Conservation (phyloP, 2,329 filamentous ascomycete genomes). For the Clonostachys byssicola region DNA sequence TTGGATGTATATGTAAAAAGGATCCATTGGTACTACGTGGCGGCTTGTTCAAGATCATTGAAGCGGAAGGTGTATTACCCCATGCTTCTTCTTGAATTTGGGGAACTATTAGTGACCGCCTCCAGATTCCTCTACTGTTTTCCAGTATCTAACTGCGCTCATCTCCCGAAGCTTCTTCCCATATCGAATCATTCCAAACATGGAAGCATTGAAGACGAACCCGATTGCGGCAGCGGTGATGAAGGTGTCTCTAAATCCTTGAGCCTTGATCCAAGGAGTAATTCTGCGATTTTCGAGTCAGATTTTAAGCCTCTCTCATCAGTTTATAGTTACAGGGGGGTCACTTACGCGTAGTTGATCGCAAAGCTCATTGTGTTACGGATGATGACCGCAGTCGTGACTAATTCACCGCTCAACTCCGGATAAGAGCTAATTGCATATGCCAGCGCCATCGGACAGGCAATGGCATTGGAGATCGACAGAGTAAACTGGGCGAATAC, state of each 20-base stretch:
- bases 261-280: neutral
- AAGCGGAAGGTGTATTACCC: no score
- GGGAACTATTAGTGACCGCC: neutral
- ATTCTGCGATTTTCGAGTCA: neutral
- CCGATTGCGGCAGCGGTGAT: neutral
- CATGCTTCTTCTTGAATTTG: neutral
- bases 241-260: neutral
- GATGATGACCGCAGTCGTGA: slow-evolving; percentile 32
- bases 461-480: slow-evolving; percentile 23
- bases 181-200: neutral
- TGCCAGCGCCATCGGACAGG: slow-evolving; percentile 27
- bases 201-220: neutral
- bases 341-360: slow-evolving; percentile 19
- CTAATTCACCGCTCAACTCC: slow-evolving; percentile 30
- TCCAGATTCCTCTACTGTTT: neutral
- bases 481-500: slow-evolving; percentile 31
- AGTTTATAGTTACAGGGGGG: no score
- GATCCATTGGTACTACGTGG: no score
- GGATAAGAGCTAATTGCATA: slow-evolving; percentile 35
- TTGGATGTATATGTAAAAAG: no score
- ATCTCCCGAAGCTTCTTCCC: neutral
- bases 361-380: slow-evolving; percentile 30
- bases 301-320: no score
- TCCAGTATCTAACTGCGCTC: neutral
- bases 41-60: no score